These are phyloP conservation scores for Elongisporangium undulatum DNA, from an alignment of 352 stramenopile species.

Conservation along the genomic window DNA sequence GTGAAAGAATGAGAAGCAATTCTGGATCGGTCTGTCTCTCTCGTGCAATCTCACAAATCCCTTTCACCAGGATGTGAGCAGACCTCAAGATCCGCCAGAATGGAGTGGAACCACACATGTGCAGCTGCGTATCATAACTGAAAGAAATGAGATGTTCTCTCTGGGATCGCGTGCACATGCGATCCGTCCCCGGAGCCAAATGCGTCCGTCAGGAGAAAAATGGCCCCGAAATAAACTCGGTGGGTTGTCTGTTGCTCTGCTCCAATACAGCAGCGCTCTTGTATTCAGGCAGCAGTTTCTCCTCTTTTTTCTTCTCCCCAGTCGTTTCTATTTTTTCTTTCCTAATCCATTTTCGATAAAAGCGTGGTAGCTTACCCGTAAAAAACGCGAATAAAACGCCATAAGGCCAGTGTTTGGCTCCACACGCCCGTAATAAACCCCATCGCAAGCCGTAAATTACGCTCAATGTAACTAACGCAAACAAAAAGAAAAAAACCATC, in stretches of 20 bases:
- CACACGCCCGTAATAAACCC: neutral
- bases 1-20: neutral
- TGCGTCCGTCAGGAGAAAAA: too few relatives aligned
- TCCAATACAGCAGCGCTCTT: neutral
- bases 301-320: neutral
- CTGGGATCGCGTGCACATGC: neutral
- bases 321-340: neutral
- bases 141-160: neutral
- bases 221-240: too few relatives aligned
- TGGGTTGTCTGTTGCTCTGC: neutral
- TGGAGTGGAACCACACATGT: neutral
- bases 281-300: neutral
- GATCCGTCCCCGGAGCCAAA: neutral
- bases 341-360: neutral
- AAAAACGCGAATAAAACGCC: neutral
- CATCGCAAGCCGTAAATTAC: neutral
- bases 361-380: neutral
- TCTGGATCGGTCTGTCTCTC: neutral
- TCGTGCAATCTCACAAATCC: neutral
- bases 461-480: neutral
- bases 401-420: neutral
- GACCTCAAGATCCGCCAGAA: neutral
- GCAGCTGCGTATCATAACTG: neutral
- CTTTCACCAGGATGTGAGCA: too few relatives aligned
- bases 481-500: neutral